Percentiles rank a stretch among this genome's conserved stretches.
These are phyloP conservation scores for Talaromyces sp. DNA, from an alignment of 2,329 filamentous ascomycete genomes.

Conservation along the genomic window DNA sequence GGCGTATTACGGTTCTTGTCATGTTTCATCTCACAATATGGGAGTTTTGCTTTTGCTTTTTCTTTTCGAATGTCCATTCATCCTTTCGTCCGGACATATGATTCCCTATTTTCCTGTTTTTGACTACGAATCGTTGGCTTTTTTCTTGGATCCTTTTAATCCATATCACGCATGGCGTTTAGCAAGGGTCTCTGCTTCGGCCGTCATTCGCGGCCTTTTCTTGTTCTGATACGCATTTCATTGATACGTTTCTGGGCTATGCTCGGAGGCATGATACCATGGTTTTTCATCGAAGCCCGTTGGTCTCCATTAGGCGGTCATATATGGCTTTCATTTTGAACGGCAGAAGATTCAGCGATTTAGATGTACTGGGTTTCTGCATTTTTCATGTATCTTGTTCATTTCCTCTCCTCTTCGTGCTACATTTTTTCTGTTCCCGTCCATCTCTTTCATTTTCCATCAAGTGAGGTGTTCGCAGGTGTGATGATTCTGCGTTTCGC, in stretches of 20 bases:
- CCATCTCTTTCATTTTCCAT: neutral
- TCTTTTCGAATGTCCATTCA: constrained; percentile 2
- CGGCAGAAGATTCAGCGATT: constrained; percentile 18
- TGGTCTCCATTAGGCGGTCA: constrained; percentile 9
- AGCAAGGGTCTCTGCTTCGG: constrained; percentile 15
- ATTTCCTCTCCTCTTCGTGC: neutral
- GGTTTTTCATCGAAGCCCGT: constrained; percentile 14
- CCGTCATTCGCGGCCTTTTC: neutral
- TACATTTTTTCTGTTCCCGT: neutral
- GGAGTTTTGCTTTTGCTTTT: constrained; percentile 22
- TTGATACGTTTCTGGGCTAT: constrained; percentile 18
- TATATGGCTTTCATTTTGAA: constrained; percentile 13
- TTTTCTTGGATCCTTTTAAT: constrained; percentile 4
- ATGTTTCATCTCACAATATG: constrained; percentile 13
- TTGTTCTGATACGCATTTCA: constrained; percentile 17
- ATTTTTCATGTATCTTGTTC: constrained; percentile 17
- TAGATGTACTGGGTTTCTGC: constrained; percentile 18
- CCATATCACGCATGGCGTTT: constrained; percentile 18
- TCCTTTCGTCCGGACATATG: constrained; percentile 11
- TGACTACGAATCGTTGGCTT: constrained; percentile 15
- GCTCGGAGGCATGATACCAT: constrained; percentile 15
- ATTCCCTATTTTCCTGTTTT: constrained; percentile 16
- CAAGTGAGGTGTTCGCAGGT: constrained; percentile 8
- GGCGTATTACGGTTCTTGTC: constrained; percentile 22
- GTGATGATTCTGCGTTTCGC: constrained; percentile 13